Percentiles rank a stretch among this genome's conserved stretches.
phyloP scores from a whole-genome alignment of 352 stramenopile species.

The Phytophthora brassicae region DNA sequence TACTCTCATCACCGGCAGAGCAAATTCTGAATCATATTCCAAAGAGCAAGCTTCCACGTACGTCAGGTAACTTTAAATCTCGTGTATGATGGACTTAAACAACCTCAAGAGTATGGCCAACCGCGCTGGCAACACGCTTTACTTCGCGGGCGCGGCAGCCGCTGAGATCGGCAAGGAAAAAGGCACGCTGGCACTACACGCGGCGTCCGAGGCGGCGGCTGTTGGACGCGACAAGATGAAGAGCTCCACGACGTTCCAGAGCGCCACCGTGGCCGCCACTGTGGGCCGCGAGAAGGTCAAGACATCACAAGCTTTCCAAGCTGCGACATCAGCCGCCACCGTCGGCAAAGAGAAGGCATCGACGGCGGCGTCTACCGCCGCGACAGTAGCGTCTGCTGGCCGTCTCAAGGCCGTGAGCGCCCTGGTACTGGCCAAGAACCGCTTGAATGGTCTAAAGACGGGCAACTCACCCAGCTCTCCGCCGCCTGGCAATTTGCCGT shows the following conservation, averaged over 20 bases:
- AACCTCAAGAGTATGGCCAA: conserved; percentile 77
- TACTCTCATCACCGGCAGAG: conserved; percentile 17
- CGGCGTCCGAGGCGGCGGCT: conserved; percentile 48
- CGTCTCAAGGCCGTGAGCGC: conserved; percentile 55
- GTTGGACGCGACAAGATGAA: conserved; percentile 60
- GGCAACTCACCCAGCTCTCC: conserved; percentile 32
- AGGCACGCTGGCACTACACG: conserved; percentile 48
- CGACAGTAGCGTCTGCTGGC: conserved; percentile 46
- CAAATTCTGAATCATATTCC: conserved; percentile 22
- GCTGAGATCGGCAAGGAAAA: conserved; percentile 62
- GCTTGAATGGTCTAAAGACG: conserved; percentile 33
- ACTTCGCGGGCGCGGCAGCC: conserved; percentile 54
- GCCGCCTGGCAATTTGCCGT: conserved; percentile 34
- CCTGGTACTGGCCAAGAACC: conserved; percentile 65
- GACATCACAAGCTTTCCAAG: conserved; percentile 60
- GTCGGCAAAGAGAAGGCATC: conserved; percentile 63
- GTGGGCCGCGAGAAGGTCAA: conserved; percentile 61
- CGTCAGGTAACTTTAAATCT: neutral
- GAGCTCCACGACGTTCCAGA: conserved; percentile 63
- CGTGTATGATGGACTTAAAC: conserved; percentile 46
- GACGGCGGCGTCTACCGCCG: conserved; percentile 42
- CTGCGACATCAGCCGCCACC: conserved; percentile 45
- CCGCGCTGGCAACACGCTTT: conserved; percentile 73
- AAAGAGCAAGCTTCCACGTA: conserved; percentile 16
- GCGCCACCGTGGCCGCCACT: conserved; percentile 49